Conservation (phyloP, 2,329 filamentous ascomycete genomes). For the Botrytis medusae region DNA sequence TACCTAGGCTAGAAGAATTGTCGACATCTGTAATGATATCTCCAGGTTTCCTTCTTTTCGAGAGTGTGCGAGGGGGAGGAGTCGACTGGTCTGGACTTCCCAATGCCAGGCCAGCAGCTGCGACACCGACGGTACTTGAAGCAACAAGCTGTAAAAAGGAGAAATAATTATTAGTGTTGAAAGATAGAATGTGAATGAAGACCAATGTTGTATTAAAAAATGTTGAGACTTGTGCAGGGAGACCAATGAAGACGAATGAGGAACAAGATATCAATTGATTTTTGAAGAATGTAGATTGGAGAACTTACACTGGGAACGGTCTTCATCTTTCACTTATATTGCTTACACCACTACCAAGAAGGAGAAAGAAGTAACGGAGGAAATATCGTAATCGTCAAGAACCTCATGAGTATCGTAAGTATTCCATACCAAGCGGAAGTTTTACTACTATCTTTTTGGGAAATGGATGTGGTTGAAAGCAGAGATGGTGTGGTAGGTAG, state of each 20-base stretch:
- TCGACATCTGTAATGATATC: slow-evolving; percentile 31
- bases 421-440: slow-evolving; percentile 31
- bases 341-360: slow-evolving; percentile 27
- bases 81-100: slow-evolving; percentile 37
- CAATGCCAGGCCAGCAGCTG: slow-evolving; percentile 39
- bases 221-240: slow-evolving; percentile 11
- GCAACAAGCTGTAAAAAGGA: slow-evolving; percentile 39
- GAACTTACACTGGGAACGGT: slow-evolving; percentile 39
- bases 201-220: slow-evolving; percentile 1
- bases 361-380: slow-evolving; percentile 31
- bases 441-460: not conserved
- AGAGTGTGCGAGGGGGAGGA: slow-evolving; percentile 33
- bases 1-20: slow-evolving; percentile 27
- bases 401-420: slow-evolving; percentile 35
- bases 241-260: slow-evolving; percentile 1
- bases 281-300: slow-evolving; percentile 9
- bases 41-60: slow-evolving; percentile 37
- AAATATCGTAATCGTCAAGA: slow-evolving; percentile 29
- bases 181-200: not conserved
- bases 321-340: slow-evolving; percentile 35
- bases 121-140: slow-evolving; percentile 41
- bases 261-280: slow-evolving; percentile 2
- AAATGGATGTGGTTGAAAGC: not conserved
- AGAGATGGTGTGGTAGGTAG: not conserved
- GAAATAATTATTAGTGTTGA: slow-evolving; percentile 24